Evolutionary conservation across 2,329 filamentous ascomycete genomes (phyloP), one percentile per base, ranked within the genome.

Genomic region (Fusarium sp.): DNA sequence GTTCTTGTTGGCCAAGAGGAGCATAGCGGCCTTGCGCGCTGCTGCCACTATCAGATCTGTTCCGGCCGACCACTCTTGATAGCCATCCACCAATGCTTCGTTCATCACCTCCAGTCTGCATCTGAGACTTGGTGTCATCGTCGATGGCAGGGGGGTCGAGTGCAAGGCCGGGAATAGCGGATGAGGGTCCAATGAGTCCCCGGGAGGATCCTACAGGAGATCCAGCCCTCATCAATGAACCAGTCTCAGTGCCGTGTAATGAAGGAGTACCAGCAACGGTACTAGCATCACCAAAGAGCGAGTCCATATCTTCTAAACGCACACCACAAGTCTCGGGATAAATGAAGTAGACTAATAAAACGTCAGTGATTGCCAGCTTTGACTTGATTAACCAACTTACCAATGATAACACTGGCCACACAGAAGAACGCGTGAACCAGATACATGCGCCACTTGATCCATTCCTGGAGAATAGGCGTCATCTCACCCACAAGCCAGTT

Each of bases 251-350:
- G 60, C 91, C 91, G 64, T 90, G 87, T 3, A 93, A 86, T 46
- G 90, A 89, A 3, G 95, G 95, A 0, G 95, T 97, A 42, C 85
- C 87, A 53, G 93, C 91, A 14, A 91, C 89, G 5, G 93, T 95
- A 30, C 93, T 96, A 38, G 95, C 93, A 80, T 99, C 96, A 71
- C 96, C 96, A 78, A 99, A 99, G 18, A 99, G 84, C 5, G 90
- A 88, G 79, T 97, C 93, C 96, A 99, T 99, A 75, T 99, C 96
- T 82, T 99, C 96, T 54, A 99, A 87, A 62, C 95, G 92, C 63
- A 99, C 91, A 76, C 97, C 97, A 74, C 95, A 96, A 0, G 96
- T 99, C 82, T 99, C 96, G 33, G 96, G 96, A 80, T 98, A 99
- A 74, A 97, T 89, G 82, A 98, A 98, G 83, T 95, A 99, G 11